A percentile compares a stretch with the other conserved stretches of the same genome.
These are phyloP conservation scores for Takashimella tepidaria DNA, from an alignment of 1,284 basidiomycete genomes.

Conservation along the genomic window DNA sequence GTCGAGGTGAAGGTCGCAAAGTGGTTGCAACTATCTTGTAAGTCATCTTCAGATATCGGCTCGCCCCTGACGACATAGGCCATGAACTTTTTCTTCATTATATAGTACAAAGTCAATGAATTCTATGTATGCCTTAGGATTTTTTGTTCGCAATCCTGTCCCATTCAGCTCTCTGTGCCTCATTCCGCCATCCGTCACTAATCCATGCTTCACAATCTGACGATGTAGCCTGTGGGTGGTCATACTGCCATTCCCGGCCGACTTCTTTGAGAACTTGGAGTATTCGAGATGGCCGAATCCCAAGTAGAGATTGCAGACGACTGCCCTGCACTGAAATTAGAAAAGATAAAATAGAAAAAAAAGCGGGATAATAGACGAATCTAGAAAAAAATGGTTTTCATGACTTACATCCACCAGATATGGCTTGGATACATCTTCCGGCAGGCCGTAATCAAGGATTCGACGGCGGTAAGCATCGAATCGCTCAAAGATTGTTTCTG, in stretches of 20 bases:
- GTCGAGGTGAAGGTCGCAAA: conserved; percentile 35
- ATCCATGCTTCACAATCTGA: conserved; percentile 69
- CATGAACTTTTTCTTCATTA: too few species aligned
- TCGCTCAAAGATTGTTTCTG: conserved; percentile 52
- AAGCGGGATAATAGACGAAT: too few species aligned
- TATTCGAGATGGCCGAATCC: conserved; percentile 62
- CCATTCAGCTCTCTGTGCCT: background rate
- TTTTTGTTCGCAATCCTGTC: background rate
- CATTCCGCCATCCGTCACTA: conserved; percentile 27
- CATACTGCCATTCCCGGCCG: conserved; percentile 76
- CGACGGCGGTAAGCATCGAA: conserved; percentile 63
- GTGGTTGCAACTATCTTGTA: conserved; percentile 42
- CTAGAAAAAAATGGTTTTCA: background rate
- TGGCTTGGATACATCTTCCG: conserved; percentile 59
- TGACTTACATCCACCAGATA: conserved; percentile 68
- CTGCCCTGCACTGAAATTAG: conserved; percentile 57
- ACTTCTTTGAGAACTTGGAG: conserved; percentile 59
- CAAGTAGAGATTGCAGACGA: conserved; percentile 58
- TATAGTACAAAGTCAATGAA: too few species aligned
- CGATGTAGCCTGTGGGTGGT: conserved; percentile 60
- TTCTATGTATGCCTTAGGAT: too few species aligned
- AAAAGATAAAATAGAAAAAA: background rate
- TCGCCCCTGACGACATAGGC: too few species aligned
- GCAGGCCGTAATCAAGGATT: conserved; percentile 61
- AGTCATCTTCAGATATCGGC: background rate